Conservation (phyloP, 2,329 filamentous ascomycete genomes). For the Rhytidhysteron rufulum region DNA sequence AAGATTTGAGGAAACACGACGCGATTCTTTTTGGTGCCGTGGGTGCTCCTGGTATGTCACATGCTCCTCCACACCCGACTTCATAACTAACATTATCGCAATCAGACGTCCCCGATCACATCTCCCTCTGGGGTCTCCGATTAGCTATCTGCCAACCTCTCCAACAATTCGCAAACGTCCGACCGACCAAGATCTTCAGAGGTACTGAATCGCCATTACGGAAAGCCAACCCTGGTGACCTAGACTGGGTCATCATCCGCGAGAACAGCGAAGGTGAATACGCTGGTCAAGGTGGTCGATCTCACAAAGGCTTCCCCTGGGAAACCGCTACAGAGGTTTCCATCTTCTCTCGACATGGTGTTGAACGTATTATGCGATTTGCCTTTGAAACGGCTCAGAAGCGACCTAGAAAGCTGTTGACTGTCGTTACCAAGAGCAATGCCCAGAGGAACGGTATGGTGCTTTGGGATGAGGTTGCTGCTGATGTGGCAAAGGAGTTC, state of each 20-base stretch:
- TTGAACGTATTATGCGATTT: slow-evolving; percentile 47
- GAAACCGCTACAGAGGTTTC: slow-evolving; percentile 45
- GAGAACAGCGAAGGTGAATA: slow-evolving; percentile 50
- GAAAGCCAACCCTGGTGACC: slow-evolving; percentile 32
- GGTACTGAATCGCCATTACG: slow-evolving; percentile 40
- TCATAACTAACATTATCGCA: neutral
- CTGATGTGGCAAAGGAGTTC: slow-evolving; percentile 44
- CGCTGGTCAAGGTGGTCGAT: slow-evolving; percentile 44
- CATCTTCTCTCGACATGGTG: slow-evolving; percentile 44
- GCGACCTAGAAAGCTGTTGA: slow-evolving; percentile 44
- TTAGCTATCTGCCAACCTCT: slow-evolving; percentile 64
- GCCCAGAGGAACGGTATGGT: slow-evolving; percentile 49
- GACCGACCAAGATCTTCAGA: slow-evolving; percentile 48
- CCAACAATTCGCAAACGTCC: slow-evolving; percentile 66
- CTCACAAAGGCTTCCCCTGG: slow-evolving; percentile 37
- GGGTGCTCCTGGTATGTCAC: slow-evolving; percentile 47
- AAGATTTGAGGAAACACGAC: slow-evolving; percentile 49
- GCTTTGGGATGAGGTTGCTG: slow-evolving; percentile 46
- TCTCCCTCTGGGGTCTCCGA: slow-evolving; percentile 64
- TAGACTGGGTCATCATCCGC: slow-evolving; percentile 48
- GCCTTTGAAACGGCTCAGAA: slow-evolving; percentile 44
- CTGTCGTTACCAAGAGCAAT: slow-evolving; percentile 50
- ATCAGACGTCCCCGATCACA: slow-evolving; percentile 60
- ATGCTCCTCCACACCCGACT: neutral
- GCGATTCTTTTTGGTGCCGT: slow-evolving; percentile 59